A percentile compares a stretch with the other conserved stretches of the same genome.
phyloP scores from a whole-genome alignment of 2,329 filamentous ascomycete genomes.

The Diplocarpon mali region DNA sequence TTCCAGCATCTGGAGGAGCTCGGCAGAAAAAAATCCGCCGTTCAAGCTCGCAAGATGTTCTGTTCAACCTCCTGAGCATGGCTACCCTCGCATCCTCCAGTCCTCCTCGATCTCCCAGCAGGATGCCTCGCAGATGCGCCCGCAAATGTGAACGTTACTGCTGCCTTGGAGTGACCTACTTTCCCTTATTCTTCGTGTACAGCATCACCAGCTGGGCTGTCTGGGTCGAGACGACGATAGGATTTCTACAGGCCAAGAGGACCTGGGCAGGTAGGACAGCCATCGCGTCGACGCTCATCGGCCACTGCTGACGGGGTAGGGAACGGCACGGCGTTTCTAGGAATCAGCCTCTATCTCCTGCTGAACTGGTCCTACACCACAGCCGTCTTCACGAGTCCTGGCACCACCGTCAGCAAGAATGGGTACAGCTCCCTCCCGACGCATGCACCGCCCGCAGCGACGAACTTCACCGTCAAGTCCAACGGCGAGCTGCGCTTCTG shows the following conservation, averaged over 20 bases:
- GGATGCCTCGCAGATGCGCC: slow-evolving; percentile 48
- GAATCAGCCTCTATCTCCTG: slow-evolving; percentile 61
- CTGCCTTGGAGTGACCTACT: slow-evolving; percentile 68
- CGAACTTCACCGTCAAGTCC: slow-evolving; percentile 84
- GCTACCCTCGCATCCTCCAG: slow-evolving; percentile 5
- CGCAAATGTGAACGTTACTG: slow-evolving; percentile 72
- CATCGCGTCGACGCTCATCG: not conserved
- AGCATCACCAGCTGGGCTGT: slow-evolving; percentile 83
- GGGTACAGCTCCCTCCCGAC: slow-evolving; percentile 77
- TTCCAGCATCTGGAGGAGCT: not conserved
- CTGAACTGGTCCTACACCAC: slow-evolving; percentile 84
- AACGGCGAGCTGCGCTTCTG: slow-evolving; percentile 82
- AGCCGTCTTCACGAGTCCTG: slow-evolving; percentile 87
- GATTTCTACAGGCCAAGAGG: slow-evolving; percentile 41
- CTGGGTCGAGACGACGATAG: slow-evolving; percentile 74
- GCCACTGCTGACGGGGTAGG: slow-evolving; percentile 31
- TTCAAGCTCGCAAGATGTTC: not conserved
- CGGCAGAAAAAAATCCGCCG: not conserved
- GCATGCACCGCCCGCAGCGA: slow-evolving; percentile 47
- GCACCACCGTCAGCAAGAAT: slow-evolving; percentile 51
- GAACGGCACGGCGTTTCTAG: slow-evolving; percentile 46
- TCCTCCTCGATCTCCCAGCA: slow-evolving; percentile 23
- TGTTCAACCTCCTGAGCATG: not conserved
- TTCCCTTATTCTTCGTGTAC: slow-evolving; percentile 85
- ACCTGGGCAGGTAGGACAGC: slow-evolving; percentile 46